Percentiles rank a stretch among this genome's conserved stretches.
These are phyloP conservation scores for Pseudozyma hubeiensis DNA, from an alignment of 1,284 basidiomycete species.

Conservation along the genomic window DNA sequence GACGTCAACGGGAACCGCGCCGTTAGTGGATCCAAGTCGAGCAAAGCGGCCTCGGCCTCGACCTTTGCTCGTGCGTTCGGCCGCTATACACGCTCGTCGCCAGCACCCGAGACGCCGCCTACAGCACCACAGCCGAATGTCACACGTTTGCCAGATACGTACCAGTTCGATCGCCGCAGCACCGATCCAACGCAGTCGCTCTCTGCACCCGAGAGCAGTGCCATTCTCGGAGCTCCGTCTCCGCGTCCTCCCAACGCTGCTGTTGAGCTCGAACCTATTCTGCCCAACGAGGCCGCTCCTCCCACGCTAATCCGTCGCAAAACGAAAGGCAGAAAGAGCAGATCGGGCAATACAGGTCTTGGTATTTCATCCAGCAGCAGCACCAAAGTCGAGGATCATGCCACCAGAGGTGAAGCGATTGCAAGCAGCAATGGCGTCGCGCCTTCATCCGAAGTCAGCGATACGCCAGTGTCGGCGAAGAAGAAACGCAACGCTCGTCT, in stretches of 20 bases:
- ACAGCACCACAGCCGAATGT: conserved; percentile 69
- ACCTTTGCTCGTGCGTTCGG: conserved; percentile 56
- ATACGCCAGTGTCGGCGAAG: conserved; percentile 15
- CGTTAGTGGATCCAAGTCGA: conserved; percentile 24
- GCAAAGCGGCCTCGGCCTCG: conserved; percentile 39
- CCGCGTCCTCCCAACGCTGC: conserved; percentile 71
- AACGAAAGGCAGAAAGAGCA: conserved; percentile 34
- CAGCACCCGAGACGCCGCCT: conserved; percentile 38
- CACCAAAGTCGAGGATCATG: conserved; percentile 6
- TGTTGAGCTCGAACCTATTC: conserved; percentile 90
- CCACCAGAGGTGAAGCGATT: background rate
- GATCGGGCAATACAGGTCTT: conserved; percentile 53
- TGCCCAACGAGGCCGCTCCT: conserved; percentile 84
- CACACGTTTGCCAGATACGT: conserved; percentile 61
- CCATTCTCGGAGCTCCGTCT: conserved; percentile 57
- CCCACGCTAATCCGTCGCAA: conserved; percentile 73
- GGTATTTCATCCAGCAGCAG: conserved; percentile 21
- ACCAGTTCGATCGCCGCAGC: conserved; percentile 40
- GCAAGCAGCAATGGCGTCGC: background rate
- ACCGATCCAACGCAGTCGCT: conserved; percentile 17
- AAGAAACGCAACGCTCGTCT: conserved; percentile 31
- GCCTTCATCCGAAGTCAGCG: background rate
- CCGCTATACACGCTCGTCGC: conserved; percentile 58
- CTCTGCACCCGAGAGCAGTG: conserved; percentile 22
- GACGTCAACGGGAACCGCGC: conserved; percentile 26